phyloP scores from a whole-genome alignment of 805 yeast species.

The Lachancea lanzarotensis region DNA sequence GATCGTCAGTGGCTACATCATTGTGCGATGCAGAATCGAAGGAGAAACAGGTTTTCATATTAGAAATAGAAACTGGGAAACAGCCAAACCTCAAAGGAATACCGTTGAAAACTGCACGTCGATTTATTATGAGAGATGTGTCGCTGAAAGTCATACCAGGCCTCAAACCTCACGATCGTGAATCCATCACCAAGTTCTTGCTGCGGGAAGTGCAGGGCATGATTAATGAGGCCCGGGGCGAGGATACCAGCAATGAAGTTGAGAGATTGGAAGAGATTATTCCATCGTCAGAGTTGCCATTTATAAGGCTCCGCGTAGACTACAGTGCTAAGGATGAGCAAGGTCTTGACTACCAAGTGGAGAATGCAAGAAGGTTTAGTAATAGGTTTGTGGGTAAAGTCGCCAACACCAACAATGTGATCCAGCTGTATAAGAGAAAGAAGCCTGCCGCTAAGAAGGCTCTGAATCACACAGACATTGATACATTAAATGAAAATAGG shows the following conservation, averaged over 20 bases:
- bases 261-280: conserved; percentile 9
- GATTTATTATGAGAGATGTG: conserved; percentile 70
- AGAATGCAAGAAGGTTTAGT: conserved; percentile 82
- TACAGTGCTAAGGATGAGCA: conserved; percentile 51
- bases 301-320: conserved; percentile 77
- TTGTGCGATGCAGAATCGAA: conserved; percentile 77
- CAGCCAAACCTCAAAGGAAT: conserved; percentile 45
- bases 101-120: conserved; percentile 58
- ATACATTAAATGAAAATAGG: conserved; percentile 11
- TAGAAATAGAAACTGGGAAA: conserved; percentile 56
- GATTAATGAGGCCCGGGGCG: conserved; percentile 35
- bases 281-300: conserved; percentile 44
- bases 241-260: conserved; percentile 42
- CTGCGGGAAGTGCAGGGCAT: conserved; percentile 58
- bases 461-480: conserved; percentile 14
- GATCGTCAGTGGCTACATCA: conserved; percentile 90
- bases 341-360: conserved; percentile 69
- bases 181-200: conserved; percentile 54
- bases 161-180: conserved; percentile 55
- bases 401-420: conserved; percentile 85
- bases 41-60: conserved; percentile 65
- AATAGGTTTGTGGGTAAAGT: conserved; percentile 84
- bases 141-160: conserved; percentile 45
- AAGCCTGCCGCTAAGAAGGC: conserved; percentile 15
- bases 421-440: conserved; percentile 56